Evolutionary conservation across 108 stramenopile genomes (phyloP), one percentile per base, ranked within the genome.

Genomic region (Poteriospumella lacustris): DNA sequence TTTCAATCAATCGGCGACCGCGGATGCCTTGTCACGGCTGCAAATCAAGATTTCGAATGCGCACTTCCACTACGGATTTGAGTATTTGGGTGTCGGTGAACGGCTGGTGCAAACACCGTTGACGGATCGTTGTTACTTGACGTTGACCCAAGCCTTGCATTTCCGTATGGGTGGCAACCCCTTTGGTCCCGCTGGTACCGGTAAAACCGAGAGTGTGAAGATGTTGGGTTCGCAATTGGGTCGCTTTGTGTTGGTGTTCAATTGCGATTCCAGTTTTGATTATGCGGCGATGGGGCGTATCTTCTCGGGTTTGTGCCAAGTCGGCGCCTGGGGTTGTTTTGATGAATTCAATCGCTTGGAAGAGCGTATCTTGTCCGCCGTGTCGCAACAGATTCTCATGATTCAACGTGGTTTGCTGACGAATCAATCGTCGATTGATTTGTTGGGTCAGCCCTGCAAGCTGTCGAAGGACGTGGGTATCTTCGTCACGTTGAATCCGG

Each of bases 401-500:
- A 97, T 98, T 80, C 98, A 99, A 85, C 84, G 88, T 44, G 96
- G 94, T 19, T 84, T 97, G 24, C 33, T 72, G 39, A 39, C 44
- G 33, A 43, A 78, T 1, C 36, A 68, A 26, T 38, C 62, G 19
- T 42, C 78, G 73, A 82, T 83, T 39, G 67, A 59, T 28, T n/a
- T 82, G 2, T 0, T 73, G 91, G 84, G 9, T 87, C 95, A 33
- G 56, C 79, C 31, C 79, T 99, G 36, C 89, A 97, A 82, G 89
- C 92, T 73, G 19, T 56, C 43, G 26, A 5, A 24, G 64, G 92
- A 95, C 79, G 94, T 99, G 62, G 96, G 94, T 2, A 95, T 97
- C 59, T 98, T 98, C 81, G 92, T 98, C 5, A 99, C 98, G 29
- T 95, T 98, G 95, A 99, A 99, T 82, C 98, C 98, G 41, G 98